Percentiles rank a stretch among this genome's conserved stretches.
Evolutionary conservation across 83 land plant genomes (phyloP).

Genomic region (Picea abies): DNA sequence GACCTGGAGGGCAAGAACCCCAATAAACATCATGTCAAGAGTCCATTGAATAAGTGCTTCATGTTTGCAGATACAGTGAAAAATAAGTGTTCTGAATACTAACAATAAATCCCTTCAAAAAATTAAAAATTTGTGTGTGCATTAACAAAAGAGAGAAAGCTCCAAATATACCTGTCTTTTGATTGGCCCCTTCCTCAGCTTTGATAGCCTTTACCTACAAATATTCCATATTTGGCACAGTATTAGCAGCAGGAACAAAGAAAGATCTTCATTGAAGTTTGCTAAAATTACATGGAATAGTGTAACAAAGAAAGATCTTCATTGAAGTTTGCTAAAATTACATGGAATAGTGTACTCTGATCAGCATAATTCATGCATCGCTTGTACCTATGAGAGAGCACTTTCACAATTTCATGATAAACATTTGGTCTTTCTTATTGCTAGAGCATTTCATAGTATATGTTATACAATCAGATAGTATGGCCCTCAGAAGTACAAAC

Average conservation of each 20-base stretch:
- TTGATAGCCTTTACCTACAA: background rate
- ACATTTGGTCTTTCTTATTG: no score
- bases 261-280: background rate
- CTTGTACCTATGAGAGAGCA: background rate
- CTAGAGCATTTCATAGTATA: no score
- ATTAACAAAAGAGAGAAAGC: no score
- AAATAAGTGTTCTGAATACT: background rate
- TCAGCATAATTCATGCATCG: background rate
- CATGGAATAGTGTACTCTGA: background rate
- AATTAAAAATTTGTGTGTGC: no score
- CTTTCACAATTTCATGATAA: background rate
- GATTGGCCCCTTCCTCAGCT: background rate
- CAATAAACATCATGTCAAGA: background rate
- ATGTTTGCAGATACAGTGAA: background rate
- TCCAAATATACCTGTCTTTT: background rate
- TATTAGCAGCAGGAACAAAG: background rate
- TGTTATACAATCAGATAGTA: no score
- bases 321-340: background rate
- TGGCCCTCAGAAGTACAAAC: no score
- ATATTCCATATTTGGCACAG: background rate
- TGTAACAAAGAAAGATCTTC: background rate
- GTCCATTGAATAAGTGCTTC: background rate
- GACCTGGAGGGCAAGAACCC: constrained; percentile 5
- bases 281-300: background rate
- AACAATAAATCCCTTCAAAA: background rate